Conservation (phyloP, 108 stramenopile species). For the Cyclotella atomus region DNA sequence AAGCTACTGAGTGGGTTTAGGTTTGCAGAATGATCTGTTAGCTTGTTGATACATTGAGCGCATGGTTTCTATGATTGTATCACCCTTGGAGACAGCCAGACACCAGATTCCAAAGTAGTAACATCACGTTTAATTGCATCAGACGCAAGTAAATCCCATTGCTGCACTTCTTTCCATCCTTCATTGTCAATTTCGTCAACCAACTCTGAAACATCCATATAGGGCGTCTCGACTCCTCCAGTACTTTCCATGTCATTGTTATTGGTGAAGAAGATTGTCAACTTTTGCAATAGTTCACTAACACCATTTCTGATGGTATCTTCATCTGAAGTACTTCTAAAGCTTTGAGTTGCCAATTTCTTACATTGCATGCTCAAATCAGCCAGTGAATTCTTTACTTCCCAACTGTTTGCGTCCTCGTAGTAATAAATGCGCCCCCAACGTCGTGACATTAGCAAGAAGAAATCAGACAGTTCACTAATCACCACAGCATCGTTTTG, state of each 20-base stretch:
- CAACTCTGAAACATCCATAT: constrained; percentile 13
- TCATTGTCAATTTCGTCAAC: constrained; percentile 7
- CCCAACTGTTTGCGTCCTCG: constrained; percentile 4
- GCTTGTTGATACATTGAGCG: no score
- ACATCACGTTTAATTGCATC: not conserved
- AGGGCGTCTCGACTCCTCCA: not conserved
- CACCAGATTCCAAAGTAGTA: not conserved
- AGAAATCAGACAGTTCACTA: constrained; percentile 20
- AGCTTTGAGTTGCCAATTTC: not conserved
- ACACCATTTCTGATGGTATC: not conserved
- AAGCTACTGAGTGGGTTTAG: constrained; percentile 53
- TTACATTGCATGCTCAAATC: not conserved
- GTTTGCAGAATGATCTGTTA: no score
- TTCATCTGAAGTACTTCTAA: not conserved
- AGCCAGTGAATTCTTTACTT: not conserved
- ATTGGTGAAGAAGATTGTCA: constrained; percentile 9
- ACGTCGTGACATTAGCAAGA: constrained; percentile 29
- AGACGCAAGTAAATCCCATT: constrained; percentile 11
- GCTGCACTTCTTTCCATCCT: not conserved
- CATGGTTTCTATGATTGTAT: not conserved
- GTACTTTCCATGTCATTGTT: not conserved
- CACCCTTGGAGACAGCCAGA: not conserved
- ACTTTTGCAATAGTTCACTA: not conserved
- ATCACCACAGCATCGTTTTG: constrained; percentile 24
- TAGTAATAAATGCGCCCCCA: constrained; percentile 18